A percentile compares a stretch with the other conserved stretches of the same genome.
phyloP scores from a whole-genome alignment of 2,329 filamentous ascomycete genomes.

The Epicoccum sorghinum region DNA sequence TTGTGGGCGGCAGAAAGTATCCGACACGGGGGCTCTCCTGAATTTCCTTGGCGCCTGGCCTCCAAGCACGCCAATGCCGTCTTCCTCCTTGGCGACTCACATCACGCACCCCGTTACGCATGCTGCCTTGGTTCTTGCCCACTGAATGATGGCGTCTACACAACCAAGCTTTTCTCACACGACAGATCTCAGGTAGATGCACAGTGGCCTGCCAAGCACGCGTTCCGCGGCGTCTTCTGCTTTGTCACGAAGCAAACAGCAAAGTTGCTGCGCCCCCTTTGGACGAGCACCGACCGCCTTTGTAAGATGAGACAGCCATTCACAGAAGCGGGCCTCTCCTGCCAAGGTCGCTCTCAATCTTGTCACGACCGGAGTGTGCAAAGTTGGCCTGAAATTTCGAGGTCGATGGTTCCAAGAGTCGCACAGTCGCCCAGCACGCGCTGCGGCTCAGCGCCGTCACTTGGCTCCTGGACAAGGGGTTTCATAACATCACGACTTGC shows the following conservation, averaged over 20 bases:
- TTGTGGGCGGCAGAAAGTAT: not conserved
- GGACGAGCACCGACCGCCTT: slow-evolving; percentile 9
- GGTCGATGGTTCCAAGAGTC: slow-evolving; percentile 21
- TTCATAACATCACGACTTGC: slow-evolving; percentile 25
- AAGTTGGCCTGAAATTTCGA: slow-evolving; percentile 7
- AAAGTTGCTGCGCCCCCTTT: slow-evolving; percentile 5
- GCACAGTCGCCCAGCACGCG: slow-evolving; percentile 26
- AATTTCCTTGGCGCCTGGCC: slow-evolving; percentile 13
- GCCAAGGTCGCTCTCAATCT: slow-evolving; percentile 14
- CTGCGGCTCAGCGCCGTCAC: slow-evolving; percentile 25
- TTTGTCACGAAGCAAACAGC: not conserved
- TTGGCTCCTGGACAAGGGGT: slow-evolving; percentile 25
- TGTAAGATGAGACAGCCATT: slow-evolving; percentile 19
- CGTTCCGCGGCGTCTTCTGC: not conserved
- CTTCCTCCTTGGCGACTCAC: slow-evolving; percentile 20
- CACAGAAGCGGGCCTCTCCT: not conserved
- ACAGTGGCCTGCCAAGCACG: not conserved
- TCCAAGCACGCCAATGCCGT: slow-evolving; percentile 11
- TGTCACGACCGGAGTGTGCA: slow-evolving; percentile 4
- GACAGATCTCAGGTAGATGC: not conserved
- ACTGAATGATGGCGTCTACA: slow-evolving; percentile 2
- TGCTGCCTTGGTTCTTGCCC: slow-evolving; percentile 1
- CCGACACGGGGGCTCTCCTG: not conserved
- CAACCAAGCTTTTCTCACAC: not conserved
- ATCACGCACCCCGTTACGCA: slow-evolving; percentile 16